These are phyloP conservation scores for Cryoendolithus antarcticus DNA, from an alignment of 2,329 filamentous ascomycete species.

Conservation along the genomic window DNA sequence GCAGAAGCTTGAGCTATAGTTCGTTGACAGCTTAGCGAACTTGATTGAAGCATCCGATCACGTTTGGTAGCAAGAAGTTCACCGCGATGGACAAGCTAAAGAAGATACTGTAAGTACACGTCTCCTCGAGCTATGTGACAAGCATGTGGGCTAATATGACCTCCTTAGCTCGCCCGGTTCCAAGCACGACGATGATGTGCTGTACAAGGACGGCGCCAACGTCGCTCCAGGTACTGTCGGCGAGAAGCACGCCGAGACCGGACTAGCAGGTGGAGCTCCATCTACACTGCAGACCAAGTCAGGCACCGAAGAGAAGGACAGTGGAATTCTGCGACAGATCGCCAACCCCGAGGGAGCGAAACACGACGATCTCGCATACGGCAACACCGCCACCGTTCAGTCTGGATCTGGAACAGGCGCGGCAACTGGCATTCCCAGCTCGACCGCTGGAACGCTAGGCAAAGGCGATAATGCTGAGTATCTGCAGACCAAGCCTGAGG, in stretches of 20 bases:
- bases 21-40: no score
- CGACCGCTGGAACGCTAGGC: neutral
- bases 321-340: conserved; percentile 11
- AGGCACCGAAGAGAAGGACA: conserved; percentile 7
- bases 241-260: conserved; percentile 9
- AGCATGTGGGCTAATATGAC: conserved; percentile 1
- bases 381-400: neutral
- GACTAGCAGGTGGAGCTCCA: neutral
- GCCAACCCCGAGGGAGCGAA: conserved; percentile 14
- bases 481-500: neutral
- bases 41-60: no score
- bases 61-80: neutral
- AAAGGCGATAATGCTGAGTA: neutral
- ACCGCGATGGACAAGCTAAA: conserved; percentile 33
- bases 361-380: conserved; percentile 11
- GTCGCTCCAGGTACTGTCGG: neutral
- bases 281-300: no score
- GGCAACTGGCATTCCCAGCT: neutral
- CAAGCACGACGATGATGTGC: conserved; percentile 24
- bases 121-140: neutral
- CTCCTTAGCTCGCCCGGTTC: conserved; percentile 17
- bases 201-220: conserved; percentile 19
- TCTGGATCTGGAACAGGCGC: neutral
- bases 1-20: no score
- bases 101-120: conserved; percentile 27